A percentile compares a stretch with the other conserved stretches of the same genome.
These are phyloP conservation scores for Puccinia horiana DNA, from an alignment of 1,284 basidiomycete species.

Conservation along the genomic window DNA sequence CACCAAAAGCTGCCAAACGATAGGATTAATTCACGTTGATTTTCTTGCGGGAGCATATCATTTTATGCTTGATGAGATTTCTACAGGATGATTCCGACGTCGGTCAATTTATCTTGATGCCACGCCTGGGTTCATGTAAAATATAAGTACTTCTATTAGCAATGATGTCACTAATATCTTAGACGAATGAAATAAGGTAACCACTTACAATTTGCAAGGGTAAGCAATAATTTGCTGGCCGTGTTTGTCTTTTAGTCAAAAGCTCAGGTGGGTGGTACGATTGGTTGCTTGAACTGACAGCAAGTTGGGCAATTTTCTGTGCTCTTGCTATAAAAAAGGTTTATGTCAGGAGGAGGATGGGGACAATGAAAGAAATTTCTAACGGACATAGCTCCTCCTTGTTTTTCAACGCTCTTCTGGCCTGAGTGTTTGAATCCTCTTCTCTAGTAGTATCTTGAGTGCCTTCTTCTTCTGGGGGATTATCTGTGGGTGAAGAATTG, in stretches of 20 bases:
- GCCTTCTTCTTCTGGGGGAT: no score
- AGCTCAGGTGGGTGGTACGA: background rate
- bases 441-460: no score
- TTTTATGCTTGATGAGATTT: background rate
- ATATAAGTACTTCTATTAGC: background rate
- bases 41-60: background rate
- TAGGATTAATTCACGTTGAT: background rate
- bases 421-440: no score
- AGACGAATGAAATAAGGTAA: background rate
- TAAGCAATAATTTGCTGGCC: background rate
- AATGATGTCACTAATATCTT: background rate
- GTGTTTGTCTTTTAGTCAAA: background rate
- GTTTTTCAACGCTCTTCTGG: no score
- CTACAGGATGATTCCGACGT: background rate
- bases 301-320: background rate
- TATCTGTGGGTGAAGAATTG: no score
- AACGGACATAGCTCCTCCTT: background rate
- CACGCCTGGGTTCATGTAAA: background rate
- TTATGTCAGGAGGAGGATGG: background rate
- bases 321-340: background rate
- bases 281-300: conserved; percentile 6
- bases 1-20: background rate
- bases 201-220: background rate
- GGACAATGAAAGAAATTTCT: background rate
- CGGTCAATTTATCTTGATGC: background rate